Evolutionary conservation across 2,329 filamentous ascomycete genomes (phyloP).

Genomic region (Verticillium longisporum): DNA sequence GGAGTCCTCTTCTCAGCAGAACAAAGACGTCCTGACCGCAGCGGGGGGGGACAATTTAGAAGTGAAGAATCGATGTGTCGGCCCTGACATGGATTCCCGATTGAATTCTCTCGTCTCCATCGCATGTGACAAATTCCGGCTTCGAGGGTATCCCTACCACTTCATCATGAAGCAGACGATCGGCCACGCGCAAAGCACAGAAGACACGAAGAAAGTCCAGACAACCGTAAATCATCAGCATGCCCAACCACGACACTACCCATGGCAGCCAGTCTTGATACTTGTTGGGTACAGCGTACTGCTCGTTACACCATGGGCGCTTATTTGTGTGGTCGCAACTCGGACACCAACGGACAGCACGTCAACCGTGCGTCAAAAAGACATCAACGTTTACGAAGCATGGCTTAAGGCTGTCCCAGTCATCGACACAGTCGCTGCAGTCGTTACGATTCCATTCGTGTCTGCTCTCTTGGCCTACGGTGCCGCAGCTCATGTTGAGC

Average conservation of each 20-base stretch:
- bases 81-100: too few species aligned
- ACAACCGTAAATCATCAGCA: neutral
- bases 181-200: neutral
- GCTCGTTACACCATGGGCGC: constrained; percentile 6
- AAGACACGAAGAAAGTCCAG: neutral
- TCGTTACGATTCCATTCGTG: constrained; percentile 8
- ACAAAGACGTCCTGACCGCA: too few species aligned
- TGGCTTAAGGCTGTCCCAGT: constrained; percentile 6
- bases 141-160: neutral
- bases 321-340: constrained; percentile 5
- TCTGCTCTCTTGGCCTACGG: constrained; percentile 8
- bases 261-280: constrained; percentile 7
- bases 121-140: neutral
- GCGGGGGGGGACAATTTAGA: too few species aligned
- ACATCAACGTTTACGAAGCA: constrained; percentile 4
- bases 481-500: constrained; percentile 8
- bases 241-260: constrained; percentile 5
- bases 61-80: too few species aligned
- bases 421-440: constrained; percentile 6
- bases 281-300: constrained; percentile 6
- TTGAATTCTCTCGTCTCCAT: too few species aligned
- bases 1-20: neutral
- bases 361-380: constrained; percentile 5
- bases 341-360: constrained; percentile 3
- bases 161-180: neutral